Conservation (phyloP, 257 asterid genomes). For the Nemophila menziesii region DNA sequence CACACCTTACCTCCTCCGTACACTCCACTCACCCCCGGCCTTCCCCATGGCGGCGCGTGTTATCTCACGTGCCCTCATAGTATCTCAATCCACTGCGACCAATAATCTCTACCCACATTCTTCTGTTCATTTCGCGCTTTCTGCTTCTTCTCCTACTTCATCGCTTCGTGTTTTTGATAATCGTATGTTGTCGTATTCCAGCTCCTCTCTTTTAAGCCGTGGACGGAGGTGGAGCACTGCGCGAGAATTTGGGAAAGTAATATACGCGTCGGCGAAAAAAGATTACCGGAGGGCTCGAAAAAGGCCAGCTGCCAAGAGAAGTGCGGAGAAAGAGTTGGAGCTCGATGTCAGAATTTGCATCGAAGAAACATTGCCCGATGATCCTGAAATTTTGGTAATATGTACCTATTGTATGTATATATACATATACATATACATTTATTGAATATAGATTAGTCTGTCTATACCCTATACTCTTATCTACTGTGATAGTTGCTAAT, state of each 20-base stretch:
- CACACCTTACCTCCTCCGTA: conserved; percentile 35
- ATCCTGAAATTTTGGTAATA: conserved; percentile 89
- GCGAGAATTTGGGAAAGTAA: conserved; percentile 26
- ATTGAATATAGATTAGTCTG: background rate
- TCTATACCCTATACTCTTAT: too few relatives aligned
- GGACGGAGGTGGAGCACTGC: conserved; percentile 18
- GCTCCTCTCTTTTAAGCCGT: conserved; percentile 11
- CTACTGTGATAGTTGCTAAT: too few relatives aligned
- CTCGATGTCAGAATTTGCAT: conserved; percentile 66
- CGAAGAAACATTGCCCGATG: conserved; percentile 85
- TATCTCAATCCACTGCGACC: conserved; percentile 1
- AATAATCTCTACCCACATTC: background rate
- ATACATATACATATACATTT: background rate
- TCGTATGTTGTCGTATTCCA: conserved; percentile 16
- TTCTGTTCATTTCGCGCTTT: conserved; percentile 13
- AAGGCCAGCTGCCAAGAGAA: conserved; percentile 41
- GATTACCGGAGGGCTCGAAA: conserved; percentile 50
- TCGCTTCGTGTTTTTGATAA: conserved; percentile 10
- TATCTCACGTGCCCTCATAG: conserved; percentile 33
- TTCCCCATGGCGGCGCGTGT: conserved; percentile 62
- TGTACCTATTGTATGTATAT: too few relatives aligned
- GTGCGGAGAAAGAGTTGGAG: conserved; percentile 58
- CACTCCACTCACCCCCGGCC: conserved; percentile 19
- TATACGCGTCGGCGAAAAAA: conserved; percentile 41
- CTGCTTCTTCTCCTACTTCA: conserved; percentile 13